Evolutionary conservation across 2,329 filamentous ascomycete species (phyloP), one percentile per base, ranked within the genome.

Genomic region (Aureobasidium sp.): DNA sequence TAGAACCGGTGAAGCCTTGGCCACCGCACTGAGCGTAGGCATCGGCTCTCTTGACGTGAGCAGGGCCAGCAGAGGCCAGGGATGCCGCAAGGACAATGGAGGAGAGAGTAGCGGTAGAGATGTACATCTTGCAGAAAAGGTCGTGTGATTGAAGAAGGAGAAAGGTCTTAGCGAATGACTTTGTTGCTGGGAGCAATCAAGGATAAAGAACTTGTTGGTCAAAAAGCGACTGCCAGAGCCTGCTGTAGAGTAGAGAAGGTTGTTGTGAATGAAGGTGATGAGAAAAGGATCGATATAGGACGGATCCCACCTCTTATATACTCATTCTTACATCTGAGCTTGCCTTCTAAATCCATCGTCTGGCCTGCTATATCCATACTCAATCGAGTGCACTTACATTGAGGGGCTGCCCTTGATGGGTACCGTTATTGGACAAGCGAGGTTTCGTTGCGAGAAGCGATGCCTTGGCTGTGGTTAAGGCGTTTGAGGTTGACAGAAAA

Each of bases 1-100:
- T 71, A 62, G 73, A 70, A 2, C 74, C 74, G 1, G 67, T 68
- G 61, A 67, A 76, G 31, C 67, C 68, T 13, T 60, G 68, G 4
- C 74, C 74, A 42, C 74, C 73, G 57, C 50, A 54, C 37, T 54
- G 50, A 31, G 35, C 50, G 50, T 54, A 54, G 23, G 50, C 50
- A 53, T 53, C 49, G 21, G 49, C 49, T 57, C 43, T 47, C 25
- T 23, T 43, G 54, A 31, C 6, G 21, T 42, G 55, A 31, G 33
- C 46, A n/a, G 57, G 57, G 15, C 35, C 46, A 35, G 57, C 57
- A 51, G 47, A 51, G 19, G 47, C 57, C 17, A 60, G n/a, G 42
- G 57, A 51, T 25, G 57, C 45, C 35, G 57, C 47, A 27, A 60
- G 35, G 57, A 60, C 19, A 19, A 57, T 47, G 43, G 51, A 42